These are phyloP conservation scores for Diaporthe citrichinensis DNA, from an alignment of 2,329 filamentous ascomycete genomes.

Conservation along the genomic window DNA sequence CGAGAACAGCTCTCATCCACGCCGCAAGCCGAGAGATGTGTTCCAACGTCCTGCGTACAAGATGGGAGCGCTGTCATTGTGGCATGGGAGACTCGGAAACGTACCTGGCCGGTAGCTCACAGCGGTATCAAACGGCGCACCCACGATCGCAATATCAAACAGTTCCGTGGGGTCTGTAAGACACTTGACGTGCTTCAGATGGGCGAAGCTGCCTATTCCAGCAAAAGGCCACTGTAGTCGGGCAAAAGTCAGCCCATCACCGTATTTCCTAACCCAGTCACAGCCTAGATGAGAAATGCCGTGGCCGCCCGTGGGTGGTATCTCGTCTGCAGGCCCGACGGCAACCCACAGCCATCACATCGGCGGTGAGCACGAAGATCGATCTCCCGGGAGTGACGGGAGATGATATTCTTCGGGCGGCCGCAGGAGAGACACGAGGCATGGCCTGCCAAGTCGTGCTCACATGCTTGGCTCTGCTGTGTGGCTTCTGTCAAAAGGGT, in stretches of 20 bases:
- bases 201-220: conserved; percentile 83
- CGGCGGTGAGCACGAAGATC: conserved; percentile 34
- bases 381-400: conserved; percentile 22
- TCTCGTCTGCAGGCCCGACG: conserved; percentile 30
- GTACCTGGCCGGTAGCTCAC: conserved; percentile 78
- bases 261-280: background rate
- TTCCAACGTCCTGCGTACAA: too few relatives aligned
- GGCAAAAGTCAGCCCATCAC: conserved; percentile 20
- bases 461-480: background rate
- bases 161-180: conserved; percentile 73
- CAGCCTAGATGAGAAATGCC: background rate
- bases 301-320: conserved; percentile 19
- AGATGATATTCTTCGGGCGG: conserved; percentile 1
- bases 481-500: background rate
- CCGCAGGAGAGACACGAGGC: conserved; percentile 28
- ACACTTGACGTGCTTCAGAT: conserved; percentile 78
- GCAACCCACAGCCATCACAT: conserved; percentile 33
- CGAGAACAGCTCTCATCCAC: background rate
- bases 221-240: conserved; percentile 71
- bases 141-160: conserved; percentile 81
- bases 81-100: conserved; percentile 41
- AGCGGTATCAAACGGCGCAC: conserved; percentile 81
- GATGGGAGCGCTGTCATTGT: background rate
- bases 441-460: conserved; percentile 12
- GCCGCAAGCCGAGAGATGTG: background rate